A percentile compares a stretch with the other conserved stretches of the same genome.
Evolutionary conservation across 148 eudicot species (phyloP).

Genomic region (Diospyros kaki): DNA sequence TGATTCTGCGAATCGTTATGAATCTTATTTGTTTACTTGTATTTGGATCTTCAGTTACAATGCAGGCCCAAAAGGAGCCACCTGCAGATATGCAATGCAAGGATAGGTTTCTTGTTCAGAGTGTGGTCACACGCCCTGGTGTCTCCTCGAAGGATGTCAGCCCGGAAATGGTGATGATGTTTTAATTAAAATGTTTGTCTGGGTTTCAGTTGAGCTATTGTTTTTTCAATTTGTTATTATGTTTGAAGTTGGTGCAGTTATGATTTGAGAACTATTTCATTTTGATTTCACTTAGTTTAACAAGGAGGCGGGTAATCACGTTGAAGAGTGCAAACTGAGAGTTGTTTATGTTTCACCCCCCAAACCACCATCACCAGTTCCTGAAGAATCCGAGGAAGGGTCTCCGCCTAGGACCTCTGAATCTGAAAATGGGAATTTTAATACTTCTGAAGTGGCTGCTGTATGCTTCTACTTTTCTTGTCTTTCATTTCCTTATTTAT

Average conservation of each 20-base stretch:
- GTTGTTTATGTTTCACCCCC: slow-evolving; percentile 54
- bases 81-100: slow-evolving; percentile 70
- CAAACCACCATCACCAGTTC: slow-evolving; percentile 59
- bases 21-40: background rate
- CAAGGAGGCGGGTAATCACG: slow-evolving; percentile 56
- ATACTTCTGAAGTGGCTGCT: slow-evolving; percentile 30
- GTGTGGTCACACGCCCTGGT: slow-evolving; percentile 45
- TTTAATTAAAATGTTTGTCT: background rate
- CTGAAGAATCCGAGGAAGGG: slow-evolving; percentile 58
- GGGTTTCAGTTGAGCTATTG: background rate
- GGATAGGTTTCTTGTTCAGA: slow-evolving; percentile 68
- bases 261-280: background rate
- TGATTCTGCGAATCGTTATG: background rate
- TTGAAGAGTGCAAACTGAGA: slow-evolving; percentile 62
- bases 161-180: slow-evolving; percentile 48
- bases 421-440: slow-evolving; percentile 37
- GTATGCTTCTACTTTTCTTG: slow-evolving; percentile 20
- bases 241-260: background rate
- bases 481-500: background rate
- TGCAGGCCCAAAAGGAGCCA: slow-evolving; percentile 72
- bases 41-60: slow-evolving; percentile 39
- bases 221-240: background rate
- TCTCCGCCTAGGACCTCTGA: slow-evolving; percentile 46
- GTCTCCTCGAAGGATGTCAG: slow-evolving; percentile 47
- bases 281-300: slow-evolving; percentile 42